Percentiles rank a stretch among this genome's conserved stretches.
phyloP scores from a whole-genome alignment of 331 rosid genomes.

The Acacia pycnantha region DNA sequence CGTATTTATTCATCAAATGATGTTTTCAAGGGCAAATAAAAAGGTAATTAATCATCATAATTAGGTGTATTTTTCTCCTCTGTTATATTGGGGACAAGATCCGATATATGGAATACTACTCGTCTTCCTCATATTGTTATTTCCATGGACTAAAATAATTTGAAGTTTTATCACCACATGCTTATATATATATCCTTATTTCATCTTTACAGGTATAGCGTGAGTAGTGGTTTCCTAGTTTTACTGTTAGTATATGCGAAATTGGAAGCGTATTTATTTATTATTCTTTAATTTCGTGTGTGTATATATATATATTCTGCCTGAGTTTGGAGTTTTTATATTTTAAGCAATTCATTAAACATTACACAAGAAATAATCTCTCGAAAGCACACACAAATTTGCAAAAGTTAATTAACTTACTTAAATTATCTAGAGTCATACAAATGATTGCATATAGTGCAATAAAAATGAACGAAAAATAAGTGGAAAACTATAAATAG shows the following conservation, averaged over 20 bases:
- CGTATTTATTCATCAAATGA: not conserved
- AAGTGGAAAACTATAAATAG: not conserved
- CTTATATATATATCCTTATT: not conserved
- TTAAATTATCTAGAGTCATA: not conserved
- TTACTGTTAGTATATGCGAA: not conserved
- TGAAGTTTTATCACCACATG: not conserved
- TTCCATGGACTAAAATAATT: not conserved
- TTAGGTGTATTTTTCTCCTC: not conserved
- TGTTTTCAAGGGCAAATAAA: not conserved
- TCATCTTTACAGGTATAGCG: not conserved
- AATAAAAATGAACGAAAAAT: not conserved
- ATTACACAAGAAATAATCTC: not conserved
- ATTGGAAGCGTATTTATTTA: not conserved
- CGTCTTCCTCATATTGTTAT: not conserved
- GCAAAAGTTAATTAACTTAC: not conserved
- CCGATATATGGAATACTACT: not conserved
- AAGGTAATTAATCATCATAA: not conserved
- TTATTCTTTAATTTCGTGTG: not conserved
- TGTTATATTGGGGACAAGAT: not conserved
- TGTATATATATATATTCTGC: not conserved
- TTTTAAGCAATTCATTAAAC: not conserved
- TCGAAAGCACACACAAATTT: not conserved
- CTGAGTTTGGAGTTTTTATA: not conserved
- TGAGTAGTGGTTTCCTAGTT: not conserved
- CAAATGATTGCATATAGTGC: not conserved